phyloP scores from a whole-genome alignment of 345 rosid genomes.

The Cardamine occulta region DNA sequence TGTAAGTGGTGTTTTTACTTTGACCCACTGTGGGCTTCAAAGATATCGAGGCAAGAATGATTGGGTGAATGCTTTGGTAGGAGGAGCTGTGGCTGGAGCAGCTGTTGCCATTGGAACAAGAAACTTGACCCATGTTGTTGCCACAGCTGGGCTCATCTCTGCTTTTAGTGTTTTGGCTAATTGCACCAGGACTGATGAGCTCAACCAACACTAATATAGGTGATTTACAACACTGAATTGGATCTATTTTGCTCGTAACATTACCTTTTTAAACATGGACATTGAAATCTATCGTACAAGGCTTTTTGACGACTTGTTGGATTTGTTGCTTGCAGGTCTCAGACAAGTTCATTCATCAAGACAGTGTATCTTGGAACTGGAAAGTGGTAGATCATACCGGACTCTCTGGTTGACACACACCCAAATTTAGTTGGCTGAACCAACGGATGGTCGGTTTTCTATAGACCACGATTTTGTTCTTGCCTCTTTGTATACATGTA shows the following conservation, averaged over 20 bases:
- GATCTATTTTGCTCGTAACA: not conserved
- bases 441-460: conserved; percentile 6
- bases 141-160: conserved; percentile 66
- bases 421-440: conserved; percentile 1
- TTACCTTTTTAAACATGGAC: not conserved
- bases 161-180: conserved; percentile 71
- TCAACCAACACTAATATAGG: conserved; percentile 41
- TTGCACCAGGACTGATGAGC: conserved; percentile 50
- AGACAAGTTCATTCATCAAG: conserved; percentile 6
- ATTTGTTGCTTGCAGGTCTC: conserved; percentile 17
- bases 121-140: conserved; percentile 60
- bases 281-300: not conserved
- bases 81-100: conserved; percentile 83
- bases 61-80: conserved; percentile 75
- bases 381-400: conserved; percentile 22
- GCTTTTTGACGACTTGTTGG: not conserved
- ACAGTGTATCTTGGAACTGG: conserved; percentile 9
- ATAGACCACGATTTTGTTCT: conserved; percentile 7
- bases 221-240: not conserved
- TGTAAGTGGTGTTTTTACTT: conserved; percentile 69
- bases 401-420: conserved; percentile 6
- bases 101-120: conserved; percentile 68
- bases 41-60: conserved; percentile 67
- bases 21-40: conserved; percentile 69
- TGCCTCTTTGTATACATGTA: conserved; percentile 17